Base-by-base conservation (phyloP, 306 rosid genomes). In the Elaeagnus macrophylla region DNA sequence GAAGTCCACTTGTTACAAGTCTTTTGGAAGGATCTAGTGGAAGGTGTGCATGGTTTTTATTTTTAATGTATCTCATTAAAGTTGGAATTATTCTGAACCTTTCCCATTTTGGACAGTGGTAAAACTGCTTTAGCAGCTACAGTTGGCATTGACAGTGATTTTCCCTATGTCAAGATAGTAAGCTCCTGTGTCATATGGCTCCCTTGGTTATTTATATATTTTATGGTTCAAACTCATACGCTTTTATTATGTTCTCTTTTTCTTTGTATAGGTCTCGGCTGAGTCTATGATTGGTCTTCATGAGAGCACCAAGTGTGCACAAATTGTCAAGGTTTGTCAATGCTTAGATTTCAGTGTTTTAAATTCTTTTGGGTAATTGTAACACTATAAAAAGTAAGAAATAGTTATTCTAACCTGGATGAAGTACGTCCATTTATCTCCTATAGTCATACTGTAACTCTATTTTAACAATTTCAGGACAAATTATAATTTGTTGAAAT, bases 161-260 rank as follows among this genome's bases (percentile, higher is more conserved):
- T 93, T 60, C 85, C 99, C 19, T 93, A 84, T 70, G 99, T 93
- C 67, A 93, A 93, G 85, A 93, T 87, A 51, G 99, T 93, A 87
- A 82, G 99, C 56, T 71, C 56, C 51, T 52, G 12, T 15, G 40
- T 12, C 60, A 53, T 49, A 47, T 15, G 7, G 16, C 18, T 39
- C 15, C 7, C 25, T 40, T 6, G 14, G 18, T 25, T 40, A 32
- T 37, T 56, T 63, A 36, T 63, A 51, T 48, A 55, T 66, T 57
- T 54, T 35, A 9, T 46, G 12, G 9, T 57, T 5, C 37, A 20
- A 20, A 36, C 14, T 25, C 19, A 7, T 53, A 15, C 46, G 37
- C 40, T 67, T 61, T 54, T 44, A 50, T 49, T 51, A 8, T 44
- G 52, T 59, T 36, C 39, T 19, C 45, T 62, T 72, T 52, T 60